phyloP scores from a whole-genome alignment of 805 yeast genomes.

The Barnettozyma pratensis region DNA sequence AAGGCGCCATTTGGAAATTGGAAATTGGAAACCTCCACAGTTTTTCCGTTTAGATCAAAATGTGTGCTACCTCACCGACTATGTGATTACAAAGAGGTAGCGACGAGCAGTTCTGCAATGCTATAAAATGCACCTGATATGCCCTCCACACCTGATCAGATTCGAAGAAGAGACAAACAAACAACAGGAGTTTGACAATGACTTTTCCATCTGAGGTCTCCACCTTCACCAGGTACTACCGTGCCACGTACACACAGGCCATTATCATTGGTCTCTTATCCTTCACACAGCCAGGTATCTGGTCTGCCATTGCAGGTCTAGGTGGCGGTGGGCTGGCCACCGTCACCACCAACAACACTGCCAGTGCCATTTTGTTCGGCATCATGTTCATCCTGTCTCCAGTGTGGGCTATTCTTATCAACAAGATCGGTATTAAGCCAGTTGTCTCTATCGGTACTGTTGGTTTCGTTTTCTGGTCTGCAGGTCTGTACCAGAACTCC shows the following conservation, averaged over 20 bases:
- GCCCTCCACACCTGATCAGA: no score
- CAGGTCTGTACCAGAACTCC: constrained; percentile 25
- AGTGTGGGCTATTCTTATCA: constrained; percentile 18
- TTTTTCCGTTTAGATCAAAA: no score
- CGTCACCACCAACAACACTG: constrained; percentile 15
- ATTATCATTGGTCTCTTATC: constrained; percentile 19
- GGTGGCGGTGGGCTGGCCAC: constrained; percentile 26
- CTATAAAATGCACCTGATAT: no score
- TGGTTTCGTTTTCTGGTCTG: constrained; percentile 24
- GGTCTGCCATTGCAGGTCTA: constrained; percentile 18
- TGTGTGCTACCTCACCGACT: no score
- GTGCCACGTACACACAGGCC: constrained; percentile 11
- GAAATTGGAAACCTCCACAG: no score
- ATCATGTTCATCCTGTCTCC: constrained; percentile 23
- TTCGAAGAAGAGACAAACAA: no score
- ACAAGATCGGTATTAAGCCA: constrained; percentile 19
- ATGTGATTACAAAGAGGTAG: no score
- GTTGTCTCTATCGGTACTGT: constrained; percentile 20
- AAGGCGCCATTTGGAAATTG: no score
- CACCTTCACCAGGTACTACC: background rate
- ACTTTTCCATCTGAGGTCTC: background rate
- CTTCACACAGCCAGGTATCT: constrained; percentile 24
- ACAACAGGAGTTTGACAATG: no score
- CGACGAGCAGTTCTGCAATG: no score
- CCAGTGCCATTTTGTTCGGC: constrained; percentile 17